A percentile compares a stretch with the other conserved stretches of the same genome.
These are phyloP conservation scores for Blastomyces emzantsi DNA, from an alignment of 2,329 filamentous ascomycete species.

Conservation along the genomic window DNA sequence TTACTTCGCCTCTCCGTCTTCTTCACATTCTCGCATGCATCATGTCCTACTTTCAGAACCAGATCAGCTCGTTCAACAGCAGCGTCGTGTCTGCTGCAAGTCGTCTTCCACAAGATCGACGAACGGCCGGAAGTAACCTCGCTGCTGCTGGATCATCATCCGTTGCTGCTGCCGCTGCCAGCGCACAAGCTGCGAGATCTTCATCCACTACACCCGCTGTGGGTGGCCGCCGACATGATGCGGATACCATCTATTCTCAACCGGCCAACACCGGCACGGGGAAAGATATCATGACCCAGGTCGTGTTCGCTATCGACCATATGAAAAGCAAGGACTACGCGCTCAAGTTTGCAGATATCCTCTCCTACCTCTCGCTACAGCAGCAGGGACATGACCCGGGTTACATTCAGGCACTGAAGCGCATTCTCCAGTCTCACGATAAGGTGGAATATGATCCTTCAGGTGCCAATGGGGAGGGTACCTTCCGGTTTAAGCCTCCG, in stretches of 20 bases:
- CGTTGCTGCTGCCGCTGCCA: conserved; percentile 5
- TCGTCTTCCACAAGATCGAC: conserved; percentile 49
- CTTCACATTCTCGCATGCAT: conserved; percentile 15
- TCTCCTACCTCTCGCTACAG: conserved; percentile 68
- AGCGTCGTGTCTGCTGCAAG: conserved; percentile 55
- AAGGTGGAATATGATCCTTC: conserved; percentile 51
- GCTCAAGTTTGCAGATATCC: conserved; percentile 64
- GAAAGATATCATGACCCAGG: conserved; percentile 73
- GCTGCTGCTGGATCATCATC: conserved; percentile 51
- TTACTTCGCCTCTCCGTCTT: neutral
- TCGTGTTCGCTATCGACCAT: conserved; percentile 77
- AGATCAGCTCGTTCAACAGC: conserved; percentile 54
- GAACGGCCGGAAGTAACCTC: conserved; percentile 48
- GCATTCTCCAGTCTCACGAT: conserved; percentile 57
- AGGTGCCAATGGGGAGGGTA: conserved; percentile 59
- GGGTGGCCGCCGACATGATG: conserved; percentile 54
- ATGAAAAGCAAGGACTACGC: conserved; percentile 61
- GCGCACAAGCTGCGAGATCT: neutral
- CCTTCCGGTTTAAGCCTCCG: conserved; percentile 74
- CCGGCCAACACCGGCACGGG: conserved; percentile 67
- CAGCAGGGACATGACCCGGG: conserved; percentile 50
- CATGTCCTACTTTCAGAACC: conserved; percentile 60
- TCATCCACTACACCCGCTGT: conserved; percentile 25
- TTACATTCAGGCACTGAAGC: conserved; percentile 54
- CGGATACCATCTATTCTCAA: conserved; percentile 58